Percentiles rank a stretch among this genome's conserved stretches.
Conservation (phyloP, 2,329 filamentous ascomycete genomes). For the Colletotrichum tabaci region DNA sequence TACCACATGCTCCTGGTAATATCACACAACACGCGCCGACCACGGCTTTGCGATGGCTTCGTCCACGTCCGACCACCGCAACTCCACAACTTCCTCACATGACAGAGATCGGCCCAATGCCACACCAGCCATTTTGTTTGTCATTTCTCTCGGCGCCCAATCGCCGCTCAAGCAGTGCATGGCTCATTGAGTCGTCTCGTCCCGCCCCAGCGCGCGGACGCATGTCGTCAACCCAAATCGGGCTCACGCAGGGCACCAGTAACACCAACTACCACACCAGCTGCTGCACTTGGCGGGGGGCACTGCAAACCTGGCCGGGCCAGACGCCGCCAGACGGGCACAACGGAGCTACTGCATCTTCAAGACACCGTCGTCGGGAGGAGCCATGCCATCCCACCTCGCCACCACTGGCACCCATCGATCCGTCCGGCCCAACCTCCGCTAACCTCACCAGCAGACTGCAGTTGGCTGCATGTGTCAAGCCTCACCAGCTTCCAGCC, state of each 20-base stretch:
- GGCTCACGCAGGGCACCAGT: conserved; percentile 32
- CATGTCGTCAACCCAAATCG: conserved; percentile 36
- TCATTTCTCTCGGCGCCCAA: conserved; percentile 33
- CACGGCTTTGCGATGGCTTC: conserved; percentile 36
- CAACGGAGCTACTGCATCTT: conserved; percentile 34
- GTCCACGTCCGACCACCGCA: neutral
- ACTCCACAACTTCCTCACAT: neutral
- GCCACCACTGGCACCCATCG: neutral
- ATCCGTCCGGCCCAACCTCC: conserved; percentile 29
- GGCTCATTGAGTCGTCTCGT: conserved; percentile 7
- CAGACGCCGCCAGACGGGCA: conserved; percentile 1
- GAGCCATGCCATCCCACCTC: conserved; percentile 38
- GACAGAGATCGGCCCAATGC: conserved; percentile 12
- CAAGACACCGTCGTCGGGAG: conserved; percentile 37
- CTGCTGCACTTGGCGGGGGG: neutral
- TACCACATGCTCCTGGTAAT: conserved; percentile 8
- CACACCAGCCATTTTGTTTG: conserved; percentile 29
- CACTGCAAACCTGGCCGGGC: conserved; percentile 17
- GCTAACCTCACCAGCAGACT: conserved; percentile 15
- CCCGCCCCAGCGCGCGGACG: neutral
- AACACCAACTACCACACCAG: conserved; percentile 14
- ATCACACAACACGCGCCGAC: conserved; percentile 10
- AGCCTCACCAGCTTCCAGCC: conserved; percentile 3
- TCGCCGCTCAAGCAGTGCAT: neutral
- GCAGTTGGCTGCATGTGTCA: neutral